A percentile compares a stretch with the other conserved stretches of the same genome.
phyloP scores from a whole-genome alignment of 495 filamentous ascomycete species.

The Cudoniella acicularis region DNA sequence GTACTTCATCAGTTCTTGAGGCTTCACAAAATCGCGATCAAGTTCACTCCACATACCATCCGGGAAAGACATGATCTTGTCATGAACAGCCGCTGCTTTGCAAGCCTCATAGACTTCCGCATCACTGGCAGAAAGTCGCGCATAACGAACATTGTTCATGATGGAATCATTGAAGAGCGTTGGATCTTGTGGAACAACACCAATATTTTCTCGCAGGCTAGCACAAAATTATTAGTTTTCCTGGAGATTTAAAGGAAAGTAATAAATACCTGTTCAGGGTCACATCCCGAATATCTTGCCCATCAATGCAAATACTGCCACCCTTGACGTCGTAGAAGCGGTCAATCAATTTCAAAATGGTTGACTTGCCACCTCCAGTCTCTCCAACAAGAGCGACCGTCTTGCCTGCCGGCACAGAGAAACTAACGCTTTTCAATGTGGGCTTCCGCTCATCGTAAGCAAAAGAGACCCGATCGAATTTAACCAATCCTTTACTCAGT shows the following conservation, averaged over 20 bases:
- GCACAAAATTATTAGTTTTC: slow-evolving; percentile 11
- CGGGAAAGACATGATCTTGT: slow-evolving; percentile 63
- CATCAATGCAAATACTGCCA: slow-evolving; percentile 69
- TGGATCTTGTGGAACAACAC: slow-evolving; percentile 69
- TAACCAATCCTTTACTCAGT: slow-evolving; percentile 56
- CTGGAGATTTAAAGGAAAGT: background rate
- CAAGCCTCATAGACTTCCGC: slow-evolving; percentile 68
- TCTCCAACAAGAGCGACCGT: slow-evolving; percentile 75
- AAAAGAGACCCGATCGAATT: slow-evolving; percentile 64
- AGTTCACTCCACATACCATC: slow-evolving; percentile 33
- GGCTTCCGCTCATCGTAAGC: slow-evolving; percentile 67
- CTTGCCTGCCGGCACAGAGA: slow-evolving; percentile 54
- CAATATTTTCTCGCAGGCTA: slow-evolving; percentile 64
- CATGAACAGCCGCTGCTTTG: slow-evolving; percentile 63
- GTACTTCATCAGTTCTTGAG: background rate
- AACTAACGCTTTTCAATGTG: slow-evolving; percentile 61
- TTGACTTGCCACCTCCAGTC: slow-evolving; percentile 74
- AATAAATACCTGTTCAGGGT: slow-evolving; percentile 49
- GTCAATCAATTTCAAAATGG: slow-evolving; percentile 66
- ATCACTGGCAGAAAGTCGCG: slow-evolving; percentile 54
- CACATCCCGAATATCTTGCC: slow-evolving; percentile 66
- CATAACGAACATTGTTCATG: slow-evolving; percentile 72
- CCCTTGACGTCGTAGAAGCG: slow-evolving; percentile 65
- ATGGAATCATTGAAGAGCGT: slow-evolving; percentile 69
- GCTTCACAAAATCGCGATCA: background rate